Conservation (phyloP, 2,329 filamentous ascomycete species). For the Hypoxylon sp. region DNA sequence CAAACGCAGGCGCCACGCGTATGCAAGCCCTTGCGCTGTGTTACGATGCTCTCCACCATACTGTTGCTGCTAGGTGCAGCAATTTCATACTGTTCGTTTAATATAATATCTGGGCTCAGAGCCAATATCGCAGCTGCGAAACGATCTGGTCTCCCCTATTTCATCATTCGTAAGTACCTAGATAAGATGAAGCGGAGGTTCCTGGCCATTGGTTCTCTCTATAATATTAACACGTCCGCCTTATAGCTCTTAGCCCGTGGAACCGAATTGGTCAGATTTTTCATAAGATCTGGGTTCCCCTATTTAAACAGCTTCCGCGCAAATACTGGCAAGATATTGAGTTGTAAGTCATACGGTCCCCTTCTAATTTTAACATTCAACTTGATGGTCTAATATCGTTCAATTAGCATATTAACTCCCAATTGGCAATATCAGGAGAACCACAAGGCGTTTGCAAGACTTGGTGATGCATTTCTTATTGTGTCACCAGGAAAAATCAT, state of each 20-base stretch:
- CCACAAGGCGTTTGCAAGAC: conserved; percentile 67
- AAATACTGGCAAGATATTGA: conserved; percentile 69
- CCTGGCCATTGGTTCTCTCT: not conserved
- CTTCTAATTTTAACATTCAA: not conserved
- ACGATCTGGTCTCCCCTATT: conserved; percentile 64
- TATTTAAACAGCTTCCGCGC: conserved; percentile 67
- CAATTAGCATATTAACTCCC: conserved; percentile 58
- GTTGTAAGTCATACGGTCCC: conserved; percentile 59
- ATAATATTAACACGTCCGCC: conserved; percentile 25
- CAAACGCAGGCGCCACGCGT: not conserved
- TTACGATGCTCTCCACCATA: conserved; percentile 54
- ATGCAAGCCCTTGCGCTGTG: conserved; percentile 3
- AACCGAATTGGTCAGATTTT: conserved; percentile 68
- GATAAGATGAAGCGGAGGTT: not conserved
- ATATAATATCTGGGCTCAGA: conserved; percentile 52
- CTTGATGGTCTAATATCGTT: conserved; percentile 50
- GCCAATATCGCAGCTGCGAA: conserved; percentile 63
- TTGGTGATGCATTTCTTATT: conserved; percentile 74
- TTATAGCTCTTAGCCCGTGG: conserved; percentile 61
- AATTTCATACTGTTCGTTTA: conserved; percentile 52
- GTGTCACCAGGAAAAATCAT: conserved; percentile 67
- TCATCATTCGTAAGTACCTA: conserved; percentile 66
- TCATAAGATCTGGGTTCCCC: conserved; percentile 63
- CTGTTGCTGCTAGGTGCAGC: conserved; percentile 51
- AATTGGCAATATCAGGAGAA: conserved; percentile 70